A percentile compares a stretch with the other conserved stretches of the same genome.
These are phyloP conservation scores for Colletotrichum sp. DNA, from an alignment of 2,329 filamentous ascomycete species.

Conservation along the genomic window DNA sequence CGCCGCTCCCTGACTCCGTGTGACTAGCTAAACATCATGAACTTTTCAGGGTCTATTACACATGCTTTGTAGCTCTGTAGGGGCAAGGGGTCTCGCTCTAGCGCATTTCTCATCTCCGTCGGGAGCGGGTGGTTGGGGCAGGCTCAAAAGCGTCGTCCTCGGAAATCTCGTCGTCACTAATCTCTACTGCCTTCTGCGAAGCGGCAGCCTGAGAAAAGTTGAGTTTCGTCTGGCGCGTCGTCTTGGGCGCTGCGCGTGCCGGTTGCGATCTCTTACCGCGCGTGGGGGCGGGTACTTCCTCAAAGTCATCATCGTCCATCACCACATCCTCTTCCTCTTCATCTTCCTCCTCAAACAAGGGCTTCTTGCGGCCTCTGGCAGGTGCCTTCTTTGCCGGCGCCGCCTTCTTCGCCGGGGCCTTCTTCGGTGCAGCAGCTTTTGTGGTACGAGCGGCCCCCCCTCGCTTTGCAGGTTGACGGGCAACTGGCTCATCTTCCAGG, in stretches of 20 bases:
- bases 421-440: constrained; percentile 38
- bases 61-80: not conserved
- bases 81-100: not conserved
- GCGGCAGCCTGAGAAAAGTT: constrained; percentile 53
- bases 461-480: constrained; percentile 37
- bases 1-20: not conserved
- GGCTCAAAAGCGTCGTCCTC: constrained; percentile 65
- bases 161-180: constrained; percentile 70
- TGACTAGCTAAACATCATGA: not conserved
- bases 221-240: constrained; percentile 51
- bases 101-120: constrained; percentile 5
- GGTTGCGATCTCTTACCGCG: constrained; percentile 33
- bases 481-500: constrained; percentile 32
- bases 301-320: constrained; percentile 60
- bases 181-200: constrained; percentile 57
- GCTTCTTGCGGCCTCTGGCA: constrained; percentile 44
- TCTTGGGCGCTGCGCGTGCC: constrained; percentile 31
- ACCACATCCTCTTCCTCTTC: constrained; percentile 56
- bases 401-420: constrained; percentile 46
- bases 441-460: constrained; percentile 27
- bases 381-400: constrained; percentile 38
- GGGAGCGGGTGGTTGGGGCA: constrained; percentile 38
- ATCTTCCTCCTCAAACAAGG: constrained; percentile 34
- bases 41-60: not conserved
- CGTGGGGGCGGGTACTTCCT: constrained; percentile 27